These are phyloP conservation scores for Tetraselmis chui DNA, from an alignment of 139 green algal species.

Conservation along the genomic window DNA sequence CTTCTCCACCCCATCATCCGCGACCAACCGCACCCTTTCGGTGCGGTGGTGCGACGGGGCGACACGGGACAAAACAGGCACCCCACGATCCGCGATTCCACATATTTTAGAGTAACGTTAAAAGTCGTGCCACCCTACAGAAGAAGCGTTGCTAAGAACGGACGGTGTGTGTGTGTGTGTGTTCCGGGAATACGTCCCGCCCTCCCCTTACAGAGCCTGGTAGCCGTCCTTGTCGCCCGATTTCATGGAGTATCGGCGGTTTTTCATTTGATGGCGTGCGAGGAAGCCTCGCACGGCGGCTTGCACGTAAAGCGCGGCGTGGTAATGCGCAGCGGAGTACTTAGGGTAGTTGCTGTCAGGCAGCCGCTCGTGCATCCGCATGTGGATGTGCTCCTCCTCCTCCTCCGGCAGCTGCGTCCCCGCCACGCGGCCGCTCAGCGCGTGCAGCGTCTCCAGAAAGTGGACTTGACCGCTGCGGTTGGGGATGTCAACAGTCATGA, in stretches of 20 bases:
- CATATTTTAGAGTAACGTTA: too few relatives aligned
- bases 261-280: constrained; percentile 35
- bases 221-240: background rate
- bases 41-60: too few relatives aligned
- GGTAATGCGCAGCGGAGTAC: constrained; percentile 61
- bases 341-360: constrained; percentile 22
- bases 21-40: too few relatives aligned
- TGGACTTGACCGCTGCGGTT: constrained; percentile 30
- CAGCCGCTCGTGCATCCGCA: constrained; percentile 29
- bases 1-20: too few relatives aligned
- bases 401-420: constrained; percentile 33
- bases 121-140: too few relatives aligned
- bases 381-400: constrained; percentile 25
- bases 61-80: too few relatives aligned
- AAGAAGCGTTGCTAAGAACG: too few relatives aligned
- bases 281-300: constrained; percentile 61
- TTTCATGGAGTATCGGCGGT: background rate
- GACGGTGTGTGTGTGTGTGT: too few relatives aligned
- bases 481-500: constrained; percentile 42
- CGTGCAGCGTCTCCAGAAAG: constrained; percentile 63
- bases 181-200: too few relatives aligned
- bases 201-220: background rate
- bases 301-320: constrained; percentile 62
- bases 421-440: constrained; percentile 50
- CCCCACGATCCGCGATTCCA: too few relatives aligned